phyloP scores from a whole-genome alignment of 371 early-diverging fungal genomes.

The Rhizopus arrhizus region DNA sequence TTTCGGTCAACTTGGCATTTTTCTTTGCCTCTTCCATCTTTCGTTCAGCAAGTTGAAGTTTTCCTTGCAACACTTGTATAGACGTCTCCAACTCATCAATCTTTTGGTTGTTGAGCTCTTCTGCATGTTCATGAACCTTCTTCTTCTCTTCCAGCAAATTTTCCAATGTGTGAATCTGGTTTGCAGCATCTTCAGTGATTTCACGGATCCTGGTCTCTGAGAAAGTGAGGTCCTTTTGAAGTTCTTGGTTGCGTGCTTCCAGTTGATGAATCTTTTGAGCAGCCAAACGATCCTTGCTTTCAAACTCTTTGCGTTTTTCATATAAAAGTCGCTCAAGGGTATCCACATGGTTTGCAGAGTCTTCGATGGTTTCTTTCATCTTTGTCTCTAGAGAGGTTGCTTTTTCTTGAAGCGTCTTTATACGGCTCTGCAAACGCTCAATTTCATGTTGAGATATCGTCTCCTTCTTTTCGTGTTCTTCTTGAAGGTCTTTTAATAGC shows the following conservation, averaged over 20 bases:
- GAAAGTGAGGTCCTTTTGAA: neutral
- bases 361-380: neutral
- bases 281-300: neutral
- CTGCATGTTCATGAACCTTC: neutral
- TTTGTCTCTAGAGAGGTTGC: neutral
- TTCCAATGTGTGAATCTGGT: slow-evolving; percentile 1
- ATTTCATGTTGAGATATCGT: neutral
- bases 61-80: slow-evolving; percentile 4
- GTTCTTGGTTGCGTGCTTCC: slow-evolving; percentile 3
- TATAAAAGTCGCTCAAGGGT: slow-evolving; percentile 3
- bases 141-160: slow-evolving; percentile 4
- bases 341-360: neutral
- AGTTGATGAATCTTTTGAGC: slow-evolving; percentile 10
- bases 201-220: neutral
- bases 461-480: slow-evolving; percentile 3
- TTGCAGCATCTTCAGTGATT: neutral
- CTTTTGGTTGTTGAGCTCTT: neutral
- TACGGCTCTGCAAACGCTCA: neutral
- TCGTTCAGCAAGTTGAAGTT: slow-evolving; percentile 11
- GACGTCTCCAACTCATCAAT: slow-evolving; percentile 10
- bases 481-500: neutral
- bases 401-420: neutral
- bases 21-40: slow-evolving; percentile 1
- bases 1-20: slow-evolving; percentile 6
- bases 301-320: slow-evolving; percentile 4